phyloP scores from a whole-genome alignment of 805 yeast genomes.

The Candida ipomoeae region DNA sequence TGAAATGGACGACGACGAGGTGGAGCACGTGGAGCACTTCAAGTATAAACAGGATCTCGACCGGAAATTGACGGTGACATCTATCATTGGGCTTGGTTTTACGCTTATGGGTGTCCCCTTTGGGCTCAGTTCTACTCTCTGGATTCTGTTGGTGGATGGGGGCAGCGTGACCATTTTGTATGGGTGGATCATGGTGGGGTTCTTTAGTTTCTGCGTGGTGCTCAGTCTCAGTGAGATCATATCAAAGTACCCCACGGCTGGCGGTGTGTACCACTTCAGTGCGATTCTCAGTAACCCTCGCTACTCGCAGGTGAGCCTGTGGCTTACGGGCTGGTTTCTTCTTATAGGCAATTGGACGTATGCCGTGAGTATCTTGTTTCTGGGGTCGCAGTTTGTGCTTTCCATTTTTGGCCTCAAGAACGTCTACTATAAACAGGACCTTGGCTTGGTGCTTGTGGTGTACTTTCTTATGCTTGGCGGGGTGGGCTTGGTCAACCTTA shows the following conservation, averaged over 20 bases:
- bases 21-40: slow-evolving; percentile 64
- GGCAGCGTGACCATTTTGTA: slow-evolving; percentile 71
- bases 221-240: slow-evolving; percentile 73
- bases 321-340: slow-evolving; percentile 78
- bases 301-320: slow-evolving; percentile 56
- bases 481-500: slow-evolving; percentile 61
- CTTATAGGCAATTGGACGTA: slow-evolving; percentile 75
- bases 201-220: slow-evolving; percentile 62
- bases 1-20: slow-evolving; percentile 40
- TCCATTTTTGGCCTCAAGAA: slow-evolving; percentile 63
- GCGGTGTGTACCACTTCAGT: slow-evolving; percentile 73
- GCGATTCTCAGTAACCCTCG: slow-evolving; percentile 61
- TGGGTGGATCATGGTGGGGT: slow-evolving; percentile 67
- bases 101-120: slow-evolving; percentile 80
- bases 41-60: slow-evolving; percentile 69
- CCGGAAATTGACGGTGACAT: slow-evolving; percentile 61
- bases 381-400: slow-evolving; percentile 70
- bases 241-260: slow-evolving; percentile 72
- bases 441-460: slow-evolving; percentile 51
- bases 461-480: slow-evolving; percentile 53
- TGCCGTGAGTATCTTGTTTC: slow-evolving; percentile 67
- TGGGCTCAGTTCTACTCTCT: slow-evolving; percentile 70
- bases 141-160: slow-evolving; percentile 70
- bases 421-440: slow-evolving; percentile 54
- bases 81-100: slow-evolving; percentile 75